A percentile compares a stretch with the other conserved stretches of the same genome.
These are phyloP conservation scores for Plenodomus tracheiphilus DNA, from an alignment of 2,329 filamentous ascomycete genomes.

Conservation along the genomic window DNA sequence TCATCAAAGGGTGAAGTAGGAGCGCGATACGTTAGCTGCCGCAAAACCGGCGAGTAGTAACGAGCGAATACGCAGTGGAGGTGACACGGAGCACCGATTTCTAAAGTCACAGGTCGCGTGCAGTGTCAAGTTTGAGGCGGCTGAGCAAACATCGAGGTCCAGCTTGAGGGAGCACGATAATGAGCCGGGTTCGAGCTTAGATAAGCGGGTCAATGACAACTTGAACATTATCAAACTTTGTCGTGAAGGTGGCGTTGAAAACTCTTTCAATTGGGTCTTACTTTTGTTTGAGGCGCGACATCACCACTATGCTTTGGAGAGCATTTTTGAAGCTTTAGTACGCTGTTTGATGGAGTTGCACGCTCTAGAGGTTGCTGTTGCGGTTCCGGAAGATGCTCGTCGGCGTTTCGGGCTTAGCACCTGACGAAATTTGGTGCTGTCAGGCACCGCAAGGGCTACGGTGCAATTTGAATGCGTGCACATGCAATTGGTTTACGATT, in stretches of 20 bases:
- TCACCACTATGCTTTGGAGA: no score
- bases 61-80: constrained; percentile 5
- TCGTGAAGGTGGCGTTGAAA: neutral
- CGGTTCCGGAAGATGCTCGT: constrained; percentile 20
- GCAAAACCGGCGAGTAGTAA: neutral
- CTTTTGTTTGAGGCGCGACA: no score
- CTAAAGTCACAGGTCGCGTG: constrained; percentile 17
- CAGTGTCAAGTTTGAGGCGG: constrained; percentile 18
- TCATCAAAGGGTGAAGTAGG: constrained; percentile 28
- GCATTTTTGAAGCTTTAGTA: no score
- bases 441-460: no score
- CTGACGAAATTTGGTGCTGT: no score
- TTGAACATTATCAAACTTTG: neutral
- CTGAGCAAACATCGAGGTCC: constrained; percentile 12
- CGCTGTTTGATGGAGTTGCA: neutral
- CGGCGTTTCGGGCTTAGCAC: constrained; percentile 21
- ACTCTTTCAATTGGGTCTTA: neutral
- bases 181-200: constrained; percentile 8
- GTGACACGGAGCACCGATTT: neutral
- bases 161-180: constrained; percentile 12
- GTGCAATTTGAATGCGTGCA: no score
- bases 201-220: neutral
- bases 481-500: neutral
- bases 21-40: constrained; percentile 6
- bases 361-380: neutral